Evolutionary conservation across 2,329 filamentous ascomycete species (phyloP).

Genomic region (Ophiosphaerella herpotricha): DNA sequence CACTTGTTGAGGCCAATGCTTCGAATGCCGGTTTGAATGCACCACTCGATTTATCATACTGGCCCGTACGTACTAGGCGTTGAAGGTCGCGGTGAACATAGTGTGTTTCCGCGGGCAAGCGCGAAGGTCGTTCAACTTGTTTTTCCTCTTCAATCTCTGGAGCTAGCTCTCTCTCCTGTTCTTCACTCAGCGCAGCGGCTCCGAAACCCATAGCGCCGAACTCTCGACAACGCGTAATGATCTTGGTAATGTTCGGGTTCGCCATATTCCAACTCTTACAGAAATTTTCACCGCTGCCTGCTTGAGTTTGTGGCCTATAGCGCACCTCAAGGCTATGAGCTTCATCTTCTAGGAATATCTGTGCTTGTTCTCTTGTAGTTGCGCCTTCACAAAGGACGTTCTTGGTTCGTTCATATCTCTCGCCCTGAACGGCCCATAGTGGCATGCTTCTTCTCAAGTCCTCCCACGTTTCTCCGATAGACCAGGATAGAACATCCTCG

Average conservation of each 20-base stretch:
- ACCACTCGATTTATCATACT: slow-evolving; percentile 21
- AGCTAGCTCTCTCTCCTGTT: slow-evolving; percentile 70
- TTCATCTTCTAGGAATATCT: slow-evolving; percentile 61
- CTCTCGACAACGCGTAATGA: slow-evolving; percentile 23
- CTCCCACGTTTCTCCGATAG: slow-evolving; percentile 61
- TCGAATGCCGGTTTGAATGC: slow-evolving; percentile 55
- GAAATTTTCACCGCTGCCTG: background rate
- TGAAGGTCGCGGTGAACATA: slow-evolving; percentile 51
- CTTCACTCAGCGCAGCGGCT: slow-evolving; percentile 59
- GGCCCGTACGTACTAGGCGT: slow-evolving; percentile 48
- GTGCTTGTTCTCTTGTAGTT: slow-evolving; percentile 36
- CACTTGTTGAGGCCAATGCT: slow-evolving; percentile 49
- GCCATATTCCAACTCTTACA: slow-evolving; percentile 15
- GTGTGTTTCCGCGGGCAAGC: slow-evolving; percentile 49
- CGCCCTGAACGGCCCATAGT: slow-evolving; percentile 66
- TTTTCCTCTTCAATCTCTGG: slow-evolving; percentile 67
- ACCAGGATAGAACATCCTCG: slow-evolving; percentile 63
- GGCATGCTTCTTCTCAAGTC: slow-evolving; percentile 58
- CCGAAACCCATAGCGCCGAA: slow-evolving; percentile 37
- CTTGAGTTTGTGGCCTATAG: slow-evolving; percentile 51
- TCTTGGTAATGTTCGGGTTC: slow-evolving; percentile 23
- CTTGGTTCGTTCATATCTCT: slow-evolving; percentile 53
- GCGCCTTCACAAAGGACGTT: slow-evolving; percentile 36
- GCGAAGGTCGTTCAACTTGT: slow-evolving; percentile 56
- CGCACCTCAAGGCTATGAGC: slow-evolving; percentile 56